Base-by-base conservation (phyloP, 2,329 filamentous ascomycete genomes). In the Fusarium ramigenum region DNA sequence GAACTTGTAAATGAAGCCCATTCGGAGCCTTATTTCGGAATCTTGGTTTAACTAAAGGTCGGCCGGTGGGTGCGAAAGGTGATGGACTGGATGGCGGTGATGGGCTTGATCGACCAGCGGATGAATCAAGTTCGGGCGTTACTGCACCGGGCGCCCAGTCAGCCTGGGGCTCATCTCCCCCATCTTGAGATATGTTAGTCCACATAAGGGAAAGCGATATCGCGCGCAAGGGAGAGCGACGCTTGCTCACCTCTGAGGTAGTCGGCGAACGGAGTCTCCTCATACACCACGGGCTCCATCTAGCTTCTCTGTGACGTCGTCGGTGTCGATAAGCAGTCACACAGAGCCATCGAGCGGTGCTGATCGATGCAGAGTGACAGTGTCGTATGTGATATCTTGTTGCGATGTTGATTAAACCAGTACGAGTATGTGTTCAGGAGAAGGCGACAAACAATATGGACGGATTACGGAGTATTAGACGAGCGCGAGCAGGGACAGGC, bases 251-350 rank as follows among this genome's bases (percentile, higher is more conserved):
- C 95, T 90, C 95, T 92, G 77, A 98, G 90, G 85, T 96, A 96
- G 79, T 93, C 91, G 80, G 94, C 95, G 84, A 98, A 88, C 78
- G 95, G 95, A 81, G 93, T 93, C 84, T 95, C 91, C 84, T 96
- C 90, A 84, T 93, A 93, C 77, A 97, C 90, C 78, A 97, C 88
- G 79, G 93, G 91, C 88, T 97, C 95, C 95, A 98, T 82, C 73
- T 80, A 77, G 75, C 73, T 77, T 74, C 58, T 77, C 59, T 75
- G 76, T 78, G 72, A 74, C 69, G 77, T 77, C 70, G 72, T 78
- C 57, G 73, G 70, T 69, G 72, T 70, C 62, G 76, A 75, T 72
- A 70, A 63, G 70, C 54, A 69, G 69, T 76, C 73, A 75, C 75
- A 70, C 73, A 78, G 68, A 78, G 79, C 78, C 79, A 80, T 81